Base-by-base conservation (phyloP, 164 flowering plant species). In the Vitis rotundifolia region DNA sequence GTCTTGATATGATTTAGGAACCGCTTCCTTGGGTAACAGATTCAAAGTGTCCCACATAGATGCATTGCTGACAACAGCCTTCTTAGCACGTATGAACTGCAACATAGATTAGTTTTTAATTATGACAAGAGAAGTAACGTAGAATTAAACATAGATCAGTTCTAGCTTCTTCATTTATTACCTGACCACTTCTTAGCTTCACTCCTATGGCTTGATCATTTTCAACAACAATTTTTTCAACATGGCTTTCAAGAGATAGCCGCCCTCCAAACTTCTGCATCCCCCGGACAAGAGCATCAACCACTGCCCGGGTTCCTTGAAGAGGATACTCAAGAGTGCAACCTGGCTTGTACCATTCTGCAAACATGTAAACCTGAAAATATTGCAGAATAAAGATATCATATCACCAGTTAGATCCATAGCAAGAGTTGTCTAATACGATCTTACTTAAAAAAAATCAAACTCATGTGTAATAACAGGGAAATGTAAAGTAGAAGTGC, bases 301-400 rank as follows among this genome's bases (percentile, higher is more conserved):
- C 84, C 59, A 92, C 69, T 50, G 89, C 96, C 11, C 93, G 98
- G 75, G 84, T 89, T 37, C 99, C 99, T 72, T 88, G 84, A 74
- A 90, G 85, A 68, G 99, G 99, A 76, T 95, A 92, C 75, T 92
- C 97, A 59, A 95, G 88, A 64, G 77, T 69, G 77, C 90, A 88
- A 57, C 96, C 97, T 10, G 97, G 97, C 79, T 92, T 95, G 70
- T 92, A 95, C 98, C 99, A 95, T 83, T 95, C 98, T 8, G 96
- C 93, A 82, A 94, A 91, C 99, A 94, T 92, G 81, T 94, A 94
- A 15, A 92, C 73, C 99, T n/a, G n/a, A n/a, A n/a, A n/a, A n/a
- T n/a, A n/a, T n/a, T n/a, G n/a, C n/a, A n/a, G n/a, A n/a, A n/a
- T n/a, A n/a, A n/a, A n/a, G n/a, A n/a, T n/a, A n/a, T n/a, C n/a